phyloP scores from a whole-genome alignment of 148 eudicot species.

The Diospyros lotus region DNA sequence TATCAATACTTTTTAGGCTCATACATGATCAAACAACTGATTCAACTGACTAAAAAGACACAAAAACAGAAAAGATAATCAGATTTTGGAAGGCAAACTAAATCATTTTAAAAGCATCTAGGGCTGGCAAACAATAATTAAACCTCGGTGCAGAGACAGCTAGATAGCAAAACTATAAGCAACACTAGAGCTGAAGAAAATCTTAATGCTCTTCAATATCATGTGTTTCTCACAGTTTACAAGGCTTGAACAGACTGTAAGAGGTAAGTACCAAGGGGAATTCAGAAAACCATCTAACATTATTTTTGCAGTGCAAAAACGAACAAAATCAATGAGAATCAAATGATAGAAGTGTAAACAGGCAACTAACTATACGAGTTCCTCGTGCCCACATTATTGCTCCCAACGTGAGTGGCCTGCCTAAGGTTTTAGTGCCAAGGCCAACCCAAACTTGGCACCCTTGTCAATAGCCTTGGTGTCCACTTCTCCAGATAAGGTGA shows the following conservation, averaged over 20 bases:
- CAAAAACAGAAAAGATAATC: background rate
- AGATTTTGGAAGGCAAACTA: background rate
- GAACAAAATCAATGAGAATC: background rate
- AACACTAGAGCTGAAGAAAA: background rate
- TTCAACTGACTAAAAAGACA: background rate
- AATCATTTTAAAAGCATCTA: background rate
- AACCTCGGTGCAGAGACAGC: background rate
- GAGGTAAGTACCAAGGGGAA: background rate
- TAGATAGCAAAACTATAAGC: background rate
- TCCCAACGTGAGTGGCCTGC: background rate
- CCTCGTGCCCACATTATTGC: background rate
- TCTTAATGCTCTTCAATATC: background rate
- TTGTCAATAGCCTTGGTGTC: slow-evolving; percentile 61
- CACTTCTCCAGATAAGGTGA: slow-evolving; percentile 61
- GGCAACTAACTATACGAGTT: background rate
- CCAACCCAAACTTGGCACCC: slow-evolving; percentile 61
- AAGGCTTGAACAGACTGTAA: background rate
- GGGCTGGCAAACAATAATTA: background rate
- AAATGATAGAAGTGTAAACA: background rate
- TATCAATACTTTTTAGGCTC: background rate
- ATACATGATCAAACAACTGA: background rate
- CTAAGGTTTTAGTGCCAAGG: slow-evolving; percentile 53
- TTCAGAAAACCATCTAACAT: background rate
- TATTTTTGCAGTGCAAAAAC: background rate
- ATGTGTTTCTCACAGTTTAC: slow-evolving; percentile 2